Evolutionary conservation across 2,329 filamentous ascomycete genomes (phyloP).

Genomic region (Talaromyces sp.): DNA sequence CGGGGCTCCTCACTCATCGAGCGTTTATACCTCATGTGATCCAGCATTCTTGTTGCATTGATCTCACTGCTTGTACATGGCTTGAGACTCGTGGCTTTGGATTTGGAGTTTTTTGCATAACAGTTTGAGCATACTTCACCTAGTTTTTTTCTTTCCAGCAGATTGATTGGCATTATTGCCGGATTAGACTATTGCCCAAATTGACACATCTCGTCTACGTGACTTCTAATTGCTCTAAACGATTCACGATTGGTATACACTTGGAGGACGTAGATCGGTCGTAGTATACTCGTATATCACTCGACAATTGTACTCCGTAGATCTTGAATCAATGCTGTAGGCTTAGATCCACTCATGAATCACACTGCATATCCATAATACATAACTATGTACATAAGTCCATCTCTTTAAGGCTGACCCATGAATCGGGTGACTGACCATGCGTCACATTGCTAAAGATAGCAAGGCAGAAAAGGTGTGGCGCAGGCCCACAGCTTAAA

Average conservation of each 20-base stretch:
- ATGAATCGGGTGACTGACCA: not conserved
- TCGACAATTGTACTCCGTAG: not conserved
- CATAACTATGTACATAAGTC: not conserved
- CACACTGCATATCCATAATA: not conserved
- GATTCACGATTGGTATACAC: not conserved
- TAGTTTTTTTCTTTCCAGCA: not conserved
- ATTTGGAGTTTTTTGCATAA: conserved; percentile 4
- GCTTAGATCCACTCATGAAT: not conserved
- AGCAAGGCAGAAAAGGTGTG: conserved; percentile 14
- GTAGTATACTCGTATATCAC: not conserved
- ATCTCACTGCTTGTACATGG: not conserved
- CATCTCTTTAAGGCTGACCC: not conserved
- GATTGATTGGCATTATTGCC: not conserved
- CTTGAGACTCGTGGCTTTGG: conserved; percentile 4
- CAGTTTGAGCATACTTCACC: not conserved
- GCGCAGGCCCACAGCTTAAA: conserved; percentile 3
- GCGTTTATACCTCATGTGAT: conserved; percentile 10
- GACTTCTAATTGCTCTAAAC: not conserved
- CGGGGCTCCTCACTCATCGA: not conserved
- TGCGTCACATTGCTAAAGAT: conserved; percentile 16
- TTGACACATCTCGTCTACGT: not conserved
- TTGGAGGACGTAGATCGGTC: not conserved
- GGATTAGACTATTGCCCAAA: not conserved
- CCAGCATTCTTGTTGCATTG: conserved; percentile 11
- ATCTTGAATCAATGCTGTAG: not conserved